A percentile compares a stretch with the other conserved stretches of the same genome.
Conservation (phyloP, 192 early-diverging fungal species). For the Linnemannia exigua region DNA sequence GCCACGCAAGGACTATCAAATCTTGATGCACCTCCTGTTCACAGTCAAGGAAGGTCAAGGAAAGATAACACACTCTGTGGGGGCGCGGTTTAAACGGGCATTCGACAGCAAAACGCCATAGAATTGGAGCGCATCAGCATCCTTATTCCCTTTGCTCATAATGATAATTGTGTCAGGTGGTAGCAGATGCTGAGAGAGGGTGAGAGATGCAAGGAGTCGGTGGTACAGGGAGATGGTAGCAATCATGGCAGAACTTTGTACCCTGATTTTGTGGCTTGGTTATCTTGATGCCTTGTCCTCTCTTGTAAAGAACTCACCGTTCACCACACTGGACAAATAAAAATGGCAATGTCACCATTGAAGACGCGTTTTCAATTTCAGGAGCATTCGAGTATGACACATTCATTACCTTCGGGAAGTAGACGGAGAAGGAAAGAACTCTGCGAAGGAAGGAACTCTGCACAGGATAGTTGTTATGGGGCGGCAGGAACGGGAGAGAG, state of each 20-base stretch:
- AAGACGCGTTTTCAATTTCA: too few relatives aligned
- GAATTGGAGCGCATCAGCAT: neutral
- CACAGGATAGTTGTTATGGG: too few relatives aligned
- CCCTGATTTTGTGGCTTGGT: too few relatives aligned
- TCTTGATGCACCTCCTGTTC: neutral
- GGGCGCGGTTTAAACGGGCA: slow-evolving; percentile 6
- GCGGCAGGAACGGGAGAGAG: too few relatives aligned
- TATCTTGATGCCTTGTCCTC: too few relatives aligned
- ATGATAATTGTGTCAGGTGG: neutral
- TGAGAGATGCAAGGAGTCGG: neutral
- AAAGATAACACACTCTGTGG: neutral
- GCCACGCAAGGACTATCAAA: slow-evolving; percentile 3
- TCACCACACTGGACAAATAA: neutral
- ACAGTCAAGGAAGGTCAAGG: slow-evolving; percentile 13
- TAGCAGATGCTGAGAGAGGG: neutral
- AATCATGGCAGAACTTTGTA: too few relatives aligned
- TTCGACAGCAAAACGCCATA: neutral
- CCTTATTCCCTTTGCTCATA: neutral
- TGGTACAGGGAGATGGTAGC: neutral
- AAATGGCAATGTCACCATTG: slow-evolving; percentile 1
- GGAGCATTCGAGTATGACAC: too few relatives aligned
- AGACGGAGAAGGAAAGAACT: too few relatives aligned
- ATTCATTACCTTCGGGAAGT: too few relatives aligned
- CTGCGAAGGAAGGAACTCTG: too few relatives aligned
- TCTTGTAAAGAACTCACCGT: too few relatives aligned